Conservation (phyloP, 192 early-diverging fungal species). For the Powellomyces hirtus region DNA sequence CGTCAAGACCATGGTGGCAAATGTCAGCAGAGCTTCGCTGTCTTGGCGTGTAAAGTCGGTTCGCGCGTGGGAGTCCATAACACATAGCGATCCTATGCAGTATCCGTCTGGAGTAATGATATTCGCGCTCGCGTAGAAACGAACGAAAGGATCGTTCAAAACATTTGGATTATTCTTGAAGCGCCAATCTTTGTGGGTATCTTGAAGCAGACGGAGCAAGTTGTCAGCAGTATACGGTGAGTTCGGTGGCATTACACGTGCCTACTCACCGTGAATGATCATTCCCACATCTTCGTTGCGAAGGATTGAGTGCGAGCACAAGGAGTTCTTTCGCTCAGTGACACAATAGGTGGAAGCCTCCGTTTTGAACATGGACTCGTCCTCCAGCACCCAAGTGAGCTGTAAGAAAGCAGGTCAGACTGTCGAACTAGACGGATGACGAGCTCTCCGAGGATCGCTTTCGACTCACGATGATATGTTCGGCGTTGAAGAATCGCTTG, state of each 20-base stretch:
- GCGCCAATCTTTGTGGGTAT: slow-evolving; percentile 44
- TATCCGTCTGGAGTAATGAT: slow-evolving; percentile 39
- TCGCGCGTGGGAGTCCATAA: slow-evolving; percentile 42
- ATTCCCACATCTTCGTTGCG: slow-evolving; percentile 3
- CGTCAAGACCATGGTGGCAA: slow-evolving; percentile 42
- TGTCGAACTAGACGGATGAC: too few species aligned
- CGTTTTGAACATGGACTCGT: neutral
- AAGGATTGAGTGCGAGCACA: slow-evolving; percentile 22
- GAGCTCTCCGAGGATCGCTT: too few species aligned
- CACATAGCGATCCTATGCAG: slow-evolving; percentile 46
- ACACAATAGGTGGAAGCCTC: slow-evolving; percentile 3
- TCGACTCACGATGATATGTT: slow-evolving; percentile 21
- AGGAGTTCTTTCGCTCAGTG: neutral
- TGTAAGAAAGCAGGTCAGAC: neutral
- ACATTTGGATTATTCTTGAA: slow-evolving; percentile 48
- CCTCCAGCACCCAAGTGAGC: slow-evolving; percentile 11
- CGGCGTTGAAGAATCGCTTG: slow-evolving; percentile 3
- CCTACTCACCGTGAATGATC: slow-evolving; percentile 9
- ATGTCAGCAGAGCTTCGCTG: slow-evolving; percentile 33
- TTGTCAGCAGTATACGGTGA: neutral
- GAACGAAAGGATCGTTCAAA: slow-evolving; percentile 28
- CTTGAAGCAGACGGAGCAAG: neutral
- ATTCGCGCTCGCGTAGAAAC: slow-evolving; percentile 49
- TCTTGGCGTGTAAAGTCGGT: slow-evolving; percentile 32
- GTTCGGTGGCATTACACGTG: neutral